Evolutionary conservation across 495 filamentous ascomycete species (phyloP).

Genomic region (Paragyromitra xinjiangensis): DNA sequence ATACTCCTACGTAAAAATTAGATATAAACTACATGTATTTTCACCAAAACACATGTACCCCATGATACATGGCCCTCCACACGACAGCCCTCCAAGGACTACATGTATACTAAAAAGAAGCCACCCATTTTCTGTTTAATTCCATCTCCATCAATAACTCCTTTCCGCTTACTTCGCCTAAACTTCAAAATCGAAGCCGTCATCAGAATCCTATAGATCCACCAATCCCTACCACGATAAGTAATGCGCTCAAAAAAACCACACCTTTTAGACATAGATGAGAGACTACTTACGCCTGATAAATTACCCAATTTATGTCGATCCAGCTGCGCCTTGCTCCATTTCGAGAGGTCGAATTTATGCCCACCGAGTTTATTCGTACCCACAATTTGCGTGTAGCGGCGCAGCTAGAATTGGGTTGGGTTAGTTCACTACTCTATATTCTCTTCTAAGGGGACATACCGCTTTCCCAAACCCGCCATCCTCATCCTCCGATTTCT

Average conservation of each 20-base stretch:
- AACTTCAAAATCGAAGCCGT: neutral
- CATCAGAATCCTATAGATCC: neutral
- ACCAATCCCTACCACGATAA: neutral
- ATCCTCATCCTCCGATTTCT: neutral
- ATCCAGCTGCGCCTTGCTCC: conserved; percentile 1
- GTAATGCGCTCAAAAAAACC: neutral
- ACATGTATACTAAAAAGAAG: too few species aligned
- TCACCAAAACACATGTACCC: neutral
- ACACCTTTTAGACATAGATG: neutral
- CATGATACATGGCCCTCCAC: too few species aligned
- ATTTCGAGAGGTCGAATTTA: conserved; percentile 21
- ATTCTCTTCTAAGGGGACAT: neutral
- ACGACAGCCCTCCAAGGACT: too few species aligned
- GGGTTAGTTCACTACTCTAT: neutral
- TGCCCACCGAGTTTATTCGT: conserved; percentile 12
- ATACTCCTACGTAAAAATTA: neutral
- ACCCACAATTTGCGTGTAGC: neutral
- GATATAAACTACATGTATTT: neutral
- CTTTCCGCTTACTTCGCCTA: neutral
- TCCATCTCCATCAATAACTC: neutral
- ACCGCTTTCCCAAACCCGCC: conserved; percentile 20
- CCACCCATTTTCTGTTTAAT: too few species aligned
- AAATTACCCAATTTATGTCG: neutral
- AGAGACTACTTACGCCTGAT: neutral
- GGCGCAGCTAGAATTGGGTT: conserved; percentile 2